These are phyloP conservation scores for Yamadazyma endophytica DNA, from an alignment of 805 yeast species.

Conservation along the genomic window DNA sequence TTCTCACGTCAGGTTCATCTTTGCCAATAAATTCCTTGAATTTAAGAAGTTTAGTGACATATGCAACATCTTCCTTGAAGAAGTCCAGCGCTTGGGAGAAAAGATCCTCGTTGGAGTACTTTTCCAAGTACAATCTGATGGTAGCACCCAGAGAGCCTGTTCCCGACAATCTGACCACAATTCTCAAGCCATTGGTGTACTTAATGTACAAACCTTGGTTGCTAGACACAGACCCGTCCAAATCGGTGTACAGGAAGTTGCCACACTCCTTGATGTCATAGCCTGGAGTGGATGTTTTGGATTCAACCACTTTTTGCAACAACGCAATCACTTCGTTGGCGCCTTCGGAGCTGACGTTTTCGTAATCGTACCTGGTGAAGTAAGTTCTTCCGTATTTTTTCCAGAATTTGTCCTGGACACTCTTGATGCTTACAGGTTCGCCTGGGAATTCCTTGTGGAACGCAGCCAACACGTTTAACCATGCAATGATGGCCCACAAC, in stretches of 20 bases:
- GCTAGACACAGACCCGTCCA: slow-evolving; percentile 84
- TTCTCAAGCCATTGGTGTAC: slow-evolving; percentile 75
- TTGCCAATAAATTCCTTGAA: slow-evolving; percentile 74
- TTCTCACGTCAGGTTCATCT: slow-evolving; percentile 84
- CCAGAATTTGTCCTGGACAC: slow-evolving; percentile 88
- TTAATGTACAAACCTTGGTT: slow-evolving; percentile 89
- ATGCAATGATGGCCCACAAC: slow-evolving; percentile 94
- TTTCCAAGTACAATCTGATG: slow-evolving; percentile 86
- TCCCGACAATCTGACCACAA: slow-evolving; percentile 89
- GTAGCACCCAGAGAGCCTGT: slow-evolving; percentile 99
- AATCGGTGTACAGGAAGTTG: slow-evolving; percentile 87
- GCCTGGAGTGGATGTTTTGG: slow-evolving; percentile 37
- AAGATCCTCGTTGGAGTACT: slow-evolving; percentile 56
- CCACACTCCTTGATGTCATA: slow-evolving; percentile 69
- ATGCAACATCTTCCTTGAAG: slow-evolving; percentile 56
- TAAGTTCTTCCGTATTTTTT: slow-evolving; percentile 90
- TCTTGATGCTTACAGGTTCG: slow-evolving; percentile 59
- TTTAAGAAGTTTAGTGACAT: slow-evolving; percentile 64
- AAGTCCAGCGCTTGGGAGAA: slow-evolving; percentile 58
- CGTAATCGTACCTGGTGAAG: slow-evolving; percentile 94
- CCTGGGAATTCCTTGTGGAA: slow-evolving; percentile 61
- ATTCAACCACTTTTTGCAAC: slow-evolving; percentile 27
- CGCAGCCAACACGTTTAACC: slow-evolving; percentile 93
- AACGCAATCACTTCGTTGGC: slow-evolving; percentile 65
- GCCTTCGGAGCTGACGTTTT: slow-evolving; percentile 70